These are phyloP conservation scores for Candida sojae DNA, from an alignment of 1,139 yeast genomes.

Conservation along the genomic window DNA sequence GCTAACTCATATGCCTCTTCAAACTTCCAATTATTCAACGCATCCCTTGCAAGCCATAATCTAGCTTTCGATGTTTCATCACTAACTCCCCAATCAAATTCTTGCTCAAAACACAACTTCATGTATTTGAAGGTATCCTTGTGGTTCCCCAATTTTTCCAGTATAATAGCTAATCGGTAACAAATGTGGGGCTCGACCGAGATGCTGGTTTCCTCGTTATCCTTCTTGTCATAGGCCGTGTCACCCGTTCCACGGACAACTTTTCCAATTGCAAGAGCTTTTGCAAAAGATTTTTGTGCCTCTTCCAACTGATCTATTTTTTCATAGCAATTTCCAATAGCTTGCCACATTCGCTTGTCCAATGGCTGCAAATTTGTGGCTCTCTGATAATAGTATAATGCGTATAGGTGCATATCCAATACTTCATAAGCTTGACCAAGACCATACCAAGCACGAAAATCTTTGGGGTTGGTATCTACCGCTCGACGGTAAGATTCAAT, in stretches of 20 bases:
- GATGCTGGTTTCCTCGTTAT: slow-evolving; percentile 13
- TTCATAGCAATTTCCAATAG: slow-evolving; percentile 88
- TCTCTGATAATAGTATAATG: slow-evolving; percentile 87
- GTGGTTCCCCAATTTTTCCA: slow-evolving; percentile 55
- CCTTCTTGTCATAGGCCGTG: neutral
- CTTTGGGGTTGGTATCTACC: slow-evolving; percentile 83
- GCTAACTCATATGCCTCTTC: slow-evolving; percentile 76
- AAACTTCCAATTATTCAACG: slow-evolving; percentile 57
- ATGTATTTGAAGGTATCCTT: slow-evolving; percentile 64
- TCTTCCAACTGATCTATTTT: slow-evolving; percentile 69
- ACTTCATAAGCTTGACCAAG: slow-evolving; percentile 98
- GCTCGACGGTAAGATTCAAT: slow-evolving; percentile 94
- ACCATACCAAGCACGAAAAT: slow-evolving; percentile 98
- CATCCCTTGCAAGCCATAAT: slow-evolving; percentile 82
- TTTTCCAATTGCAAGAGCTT: slow-evolving; percentile 53
- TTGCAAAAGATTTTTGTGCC: slow-evolving; percentile 61
- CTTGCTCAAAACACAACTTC: slow-evolving; percentile 73
- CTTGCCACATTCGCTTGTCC: slow-evolving; percentile 97
- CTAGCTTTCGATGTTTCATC: slow-evolving; percentile 84
- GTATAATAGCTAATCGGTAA: slow-evolving; percentile 67
- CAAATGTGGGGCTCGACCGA: slow-evolving; percentile 53
- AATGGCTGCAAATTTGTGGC: slow-evolving; percentile 87
- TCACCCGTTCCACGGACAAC: slow-evolving; percentile 15
- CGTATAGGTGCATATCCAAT: slow-evolving; percentile 90
- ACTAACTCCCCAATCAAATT: slow-evolving; percentile 62